Conservation (phyloP, 768 basidiomycete genomes). For the Tylopilus sp. region DNA sequence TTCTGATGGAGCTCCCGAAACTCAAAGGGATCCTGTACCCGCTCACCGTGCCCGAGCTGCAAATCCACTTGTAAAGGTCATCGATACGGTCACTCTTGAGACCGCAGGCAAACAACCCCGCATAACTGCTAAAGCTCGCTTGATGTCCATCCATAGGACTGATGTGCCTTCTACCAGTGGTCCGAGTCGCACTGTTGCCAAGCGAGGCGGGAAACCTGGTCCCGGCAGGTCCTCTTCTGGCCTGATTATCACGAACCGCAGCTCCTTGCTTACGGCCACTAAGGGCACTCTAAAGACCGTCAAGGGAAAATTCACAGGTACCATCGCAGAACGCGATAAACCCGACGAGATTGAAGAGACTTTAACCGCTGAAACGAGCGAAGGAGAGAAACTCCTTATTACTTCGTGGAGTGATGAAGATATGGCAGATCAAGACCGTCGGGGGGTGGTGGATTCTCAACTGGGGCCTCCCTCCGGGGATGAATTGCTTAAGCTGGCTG, state of each 20-base stretch:
- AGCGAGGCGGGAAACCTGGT: slow-evolving; percentile 38
- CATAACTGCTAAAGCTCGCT: slow-evolving; percentile 49
- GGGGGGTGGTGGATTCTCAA: slow-evolving; percentile 2
- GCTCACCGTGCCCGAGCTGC: slow-evolving; percentile 46
- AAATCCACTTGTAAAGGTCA: slow-evolving; percentile 53
- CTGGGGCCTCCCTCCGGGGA: slow-evolving; percentile 33
- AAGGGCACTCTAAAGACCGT: slow-evolving; percentile 52
- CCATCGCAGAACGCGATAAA: slow-evolving; percentile 14
- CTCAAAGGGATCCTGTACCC: slow-evolving; percentile 17
- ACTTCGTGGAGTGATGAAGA: slow-evolving; percentile 22
- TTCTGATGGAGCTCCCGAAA: slow-evolving; percentile 8
- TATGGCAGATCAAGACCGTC: slow-evolving; percentile 5
- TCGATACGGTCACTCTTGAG: slow-evolving; percentile 36
- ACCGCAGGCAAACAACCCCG: slow-evolving; percentile 33
- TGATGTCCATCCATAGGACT: slow-evolving; percentile 27
- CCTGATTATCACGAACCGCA: slow-evolving; percentile 38
- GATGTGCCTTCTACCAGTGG: slow-evolving; percentile 10
- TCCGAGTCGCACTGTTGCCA: slow-evolving; percentile 4
- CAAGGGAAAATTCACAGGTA: slow-evolving; percentile 40
- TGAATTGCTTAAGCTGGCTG: slow-evolving; percentile 52
- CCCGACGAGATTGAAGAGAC: slow-evolving; percentile 21
- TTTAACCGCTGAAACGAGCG: not conserved
- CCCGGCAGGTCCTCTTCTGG: slow-evolving; percentile 50
- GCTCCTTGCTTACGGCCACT: slow-evolving; percentile 51
- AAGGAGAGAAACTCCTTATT: slow-evolving; percentile 7